Percentiles rank a stretch among this genome's conserved stretches.
phyloP scores from a whole-genome alignment of 305 asterid genomes.

The Solanum hybrid region DNA sequence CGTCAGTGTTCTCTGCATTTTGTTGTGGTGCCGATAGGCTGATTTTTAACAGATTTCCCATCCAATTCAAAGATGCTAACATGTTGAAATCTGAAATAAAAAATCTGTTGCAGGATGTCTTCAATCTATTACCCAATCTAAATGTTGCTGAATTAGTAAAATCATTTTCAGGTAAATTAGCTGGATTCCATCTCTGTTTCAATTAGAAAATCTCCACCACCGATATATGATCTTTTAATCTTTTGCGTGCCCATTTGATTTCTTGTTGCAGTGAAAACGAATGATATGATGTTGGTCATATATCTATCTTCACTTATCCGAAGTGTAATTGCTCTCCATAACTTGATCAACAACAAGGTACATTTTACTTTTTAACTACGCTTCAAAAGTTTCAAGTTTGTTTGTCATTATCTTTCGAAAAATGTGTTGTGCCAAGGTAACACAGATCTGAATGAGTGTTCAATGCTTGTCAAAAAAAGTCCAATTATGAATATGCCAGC shows the following conservation, averaged over 20 bases:
- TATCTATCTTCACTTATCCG: conserved; percentile 82
- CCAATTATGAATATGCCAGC: background rate
- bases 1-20: background rate
- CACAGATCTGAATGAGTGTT: background rate
- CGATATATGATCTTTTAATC: background rate
- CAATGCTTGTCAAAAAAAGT: background rate
- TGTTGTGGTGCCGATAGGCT: background rate
- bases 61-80: background rate
- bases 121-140: conserved; percentile 83
- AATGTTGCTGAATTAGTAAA: conserved; percentile 70
- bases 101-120: conserved; percentile 57
- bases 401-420: background rate
- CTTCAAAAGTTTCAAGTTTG: background rate
- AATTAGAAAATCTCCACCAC: background rate
- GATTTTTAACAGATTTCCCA: background rate
- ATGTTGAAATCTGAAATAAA: background rate
- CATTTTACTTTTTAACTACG: background rate
- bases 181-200: background rate
- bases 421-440: background rate
- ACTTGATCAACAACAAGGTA: conserved; percentile 94
- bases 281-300: conserved; percentile 94
- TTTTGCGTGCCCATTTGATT: background rate
- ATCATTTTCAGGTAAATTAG: conserved; percentile 70
- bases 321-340: conserved; percentile 89
- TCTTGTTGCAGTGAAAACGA: conserved; percentile 67